phyloP scores from a whole-genome alignment of 2,329 filamentous ascomycete species.

The Chrysoporthe deuterocubensis region DNA sequence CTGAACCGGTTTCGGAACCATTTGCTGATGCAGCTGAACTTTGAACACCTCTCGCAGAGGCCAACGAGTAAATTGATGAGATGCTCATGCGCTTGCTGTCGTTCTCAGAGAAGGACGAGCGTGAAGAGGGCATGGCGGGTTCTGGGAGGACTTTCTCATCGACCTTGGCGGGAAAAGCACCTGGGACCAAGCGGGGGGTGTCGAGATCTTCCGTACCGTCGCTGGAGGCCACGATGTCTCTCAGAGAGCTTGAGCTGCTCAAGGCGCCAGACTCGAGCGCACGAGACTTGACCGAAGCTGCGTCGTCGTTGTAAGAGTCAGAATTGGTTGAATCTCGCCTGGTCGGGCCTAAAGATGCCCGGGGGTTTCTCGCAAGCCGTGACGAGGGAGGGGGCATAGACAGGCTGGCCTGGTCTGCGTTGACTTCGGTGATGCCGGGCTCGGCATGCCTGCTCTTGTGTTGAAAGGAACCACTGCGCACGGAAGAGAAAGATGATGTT shows the following conservation, averaged over 20 bases:
- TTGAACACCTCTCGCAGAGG: constrained; percentile 59
- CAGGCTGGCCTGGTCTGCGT: constrained; percentile 63
- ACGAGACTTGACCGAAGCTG: constrained; percentile 30
- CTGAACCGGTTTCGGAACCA: constrained; percentile 52
- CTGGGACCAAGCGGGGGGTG: constrained; percentile 50
- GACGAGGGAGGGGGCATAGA: constrained; percentile 64
- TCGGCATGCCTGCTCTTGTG: constrained; percentile 65
- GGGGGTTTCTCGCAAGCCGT: constrained; percentile 47
- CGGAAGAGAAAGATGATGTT: constrained; percentile 48
- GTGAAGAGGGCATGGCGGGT: constrained; percentile 46
- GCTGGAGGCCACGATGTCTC: constrained; percentile 14
- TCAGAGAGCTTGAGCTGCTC: constrained; percentile 16
- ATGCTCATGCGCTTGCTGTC: constrained; percentile 70
- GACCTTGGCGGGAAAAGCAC: constrained; percentile 36
- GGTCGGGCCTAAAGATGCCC: constrained; percentile 46
- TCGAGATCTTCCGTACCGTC: constrained; percentile 48
- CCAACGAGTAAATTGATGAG: constrained; percentile 73
- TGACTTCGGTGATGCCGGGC: constrained; percentile 59
- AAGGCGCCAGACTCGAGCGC: constrained; percentile 8
- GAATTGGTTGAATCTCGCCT: constrained; percentile 49
- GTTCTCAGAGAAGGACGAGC: constrained; percentile 54
- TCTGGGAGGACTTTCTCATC: constrained; percentile 50
- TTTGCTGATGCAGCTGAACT: constrained; percentile 57
- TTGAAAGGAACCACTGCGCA: constrained; percentile 36
- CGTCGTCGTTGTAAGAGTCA: constrained; percentile 47